Evolutionary conservation across 768 basidiomycete species (phyloP).

Genomic region (Naganishia kalamii): DNA sequence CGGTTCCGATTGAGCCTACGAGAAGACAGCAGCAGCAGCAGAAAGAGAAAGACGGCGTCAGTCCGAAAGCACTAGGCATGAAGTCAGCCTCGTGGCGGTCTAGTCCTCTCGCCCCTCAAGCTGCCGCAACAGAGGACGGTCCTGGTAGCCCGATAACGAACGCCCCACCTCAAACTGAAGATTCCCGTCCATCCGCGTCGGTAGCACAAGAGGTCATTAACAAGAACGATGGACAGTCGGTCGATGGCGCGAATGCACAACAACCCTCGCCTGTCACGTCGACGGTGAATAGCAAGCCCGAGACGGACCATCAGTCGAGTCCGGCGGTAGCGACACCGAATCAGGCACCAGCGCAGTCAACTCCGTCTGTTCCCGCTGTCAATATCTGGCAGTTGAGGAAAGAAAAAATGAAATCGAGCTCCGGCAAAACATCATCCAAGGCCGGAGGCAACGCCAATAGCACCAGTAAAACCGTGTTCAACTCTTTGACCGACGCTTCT

Average conservation of each 20-base stretch:
- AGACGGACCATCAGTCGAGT: no score
- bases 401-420: conserved; percentile 23
- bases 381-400: conserved; percentile 40
- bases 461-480: conserved; percentile 16
- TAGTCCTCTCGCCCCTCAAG: neutral
- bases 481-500: conserved; percentile 2
- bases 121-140: neutral
- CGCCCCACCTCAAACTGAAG: no score
- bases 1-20: neutral
- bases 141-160: neutral
- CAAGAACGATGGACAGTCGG: no score
- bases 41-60: neutral
- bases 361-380: conserved; percentile 24
- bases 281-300: no score
- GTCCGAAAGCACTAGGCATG: conserved; percentile 6
- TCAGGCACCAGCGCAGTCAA: neutral
- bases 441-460: neutral
- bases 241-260: no score
- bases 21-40: conserved; percentile 13
- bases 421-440: neutral
- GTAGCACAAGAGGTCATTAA: no score
- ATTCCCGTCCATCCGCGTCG: no score
- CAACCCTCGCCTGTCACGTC: no score
- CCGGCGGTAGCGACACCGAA: neutral
- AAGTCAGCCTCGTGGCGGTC: conserved; percentile 10